Evolutionary conservation across 2,329 filamentous ascomycete genomes (phyloP).

Genomic region (Epicoccum sorghinum): DNA sequence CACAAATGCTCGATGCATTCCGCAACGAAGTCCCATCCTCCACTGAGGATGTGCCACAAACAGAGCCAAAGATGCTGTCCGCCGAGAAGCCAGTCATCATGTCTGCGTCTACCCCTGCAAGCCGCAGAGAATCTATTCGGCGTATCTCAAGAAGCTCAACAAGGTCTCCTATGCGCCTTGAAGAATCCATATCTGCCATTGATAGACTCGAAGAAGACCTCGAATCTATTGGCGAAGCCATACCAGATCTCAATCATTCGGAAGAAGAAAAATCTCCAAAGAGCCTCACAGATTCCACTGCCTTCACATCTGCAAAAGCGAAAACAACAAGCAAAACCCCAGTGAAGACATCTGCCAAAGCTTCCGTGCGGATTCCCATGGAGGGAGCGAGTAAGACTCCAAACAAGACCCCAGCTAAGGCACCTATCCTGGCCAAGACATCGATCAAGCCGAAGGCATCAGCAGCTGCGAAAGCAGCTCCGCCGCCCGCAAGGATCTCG

Average conservation of each 20-base stretch:
- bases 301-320: constrained; percentile 7
- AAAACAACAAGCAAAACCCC: constrained; percentile 15
- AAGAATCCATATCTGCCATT: constrained; percentile 58
- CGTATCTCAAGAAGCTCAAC: constrained; percentile 32
- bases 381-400: not conserved
- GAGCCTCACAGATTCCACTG: constrained; percentile 19
- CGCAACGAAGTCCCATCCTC: constrained; percentile 14
- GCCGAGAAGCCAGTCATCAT: constrained; percentile 36
- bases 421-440: not conserved
- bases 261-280: constrained; percentile 40
- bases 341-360: not conserved
- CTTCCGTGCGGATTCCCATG: not conserved
- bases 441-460: not conserved
- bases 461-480: constrained; percentile 3
- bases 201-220: constrained; percentile 60
- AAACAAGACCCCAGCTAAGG: not conserved
- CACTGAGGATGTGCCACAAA: constrained; percentile 29
- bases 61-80: constrained; percentile 38
- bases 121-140: constrained; percentile 29
- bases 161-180: constrained; percentile 45
- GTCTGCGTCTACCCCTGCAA: constrained; percentile 24
- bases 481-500: constrained; percentile 29
- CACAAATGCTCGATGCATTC: not conserved
- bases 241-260: constrained; percentile 44
- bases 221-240: constrained; percentile 52